phyloP scores from a whole-genome alignment of 805 yeast genomes.

The Candida takata region DNA sequence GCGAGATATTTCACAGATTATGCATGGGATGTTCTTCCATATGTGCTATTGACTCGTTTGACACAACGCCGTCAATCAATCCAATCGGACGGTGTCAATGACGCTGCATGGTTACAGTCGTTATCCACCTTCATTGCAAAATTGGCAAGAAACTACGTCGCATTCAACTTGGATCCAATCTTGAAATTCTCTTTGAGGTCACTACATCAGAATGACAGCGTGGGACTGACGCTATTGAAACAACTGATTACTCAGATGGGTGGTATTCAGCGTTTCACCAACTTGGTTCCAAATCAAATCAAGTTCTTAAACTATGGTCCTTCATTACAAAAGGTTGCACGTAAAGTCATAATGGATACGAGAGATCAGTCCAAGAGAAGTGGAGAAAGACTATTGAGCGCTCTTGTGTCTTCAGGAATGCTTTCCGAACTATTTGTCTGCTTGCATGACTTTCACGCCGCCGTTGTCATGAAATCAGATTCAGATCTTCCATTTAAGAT shows the following conservation, averaged over 20 bases:
- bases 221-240: conserved; percentile 56
- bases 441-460: conserved; percentile 42
- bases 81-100: conserved; percentile 75
- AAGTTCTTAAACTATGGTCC: conserved; percentile 58
- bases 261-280: conserved; percentile 66
- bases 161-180: conserved; percentile 57
- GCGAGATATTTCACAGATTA: conserved; percentile 67
- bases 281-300: conserved; percentile 60
- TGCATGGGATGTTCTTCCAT: conserved; percentile 82
- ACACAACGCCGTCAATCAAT: conserved; percentile 60
- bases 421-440: conserved; percentile 62
- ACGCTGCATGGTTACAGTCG: conserved; percentile 80
- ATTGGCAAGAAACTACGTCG: conserved; percentile 45
- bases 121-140: conserved; percentile 74
- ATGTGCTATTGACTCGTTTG: conserved; percentile 63
- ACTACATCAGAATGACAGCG: conserved; percentile 50
- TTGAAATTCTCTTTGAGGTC: conserved; percentile 54
- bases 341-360: conserved; percentile 43
- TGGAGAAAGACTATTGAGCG: conserved; percentile 42
- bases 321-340: conserved; percentile 47
- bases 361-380: conserved; percentile 42
- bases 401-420: conserved; percentile 36
- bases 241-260: conserved; percentile 69
- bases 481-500: conserved; percentile 55
- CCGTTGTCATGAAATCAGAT: conserved; percentile 29